Base-by-base conservation (phyloP, 768 basidiomycete genomes). In the Tulasnella sp. region DNA sequence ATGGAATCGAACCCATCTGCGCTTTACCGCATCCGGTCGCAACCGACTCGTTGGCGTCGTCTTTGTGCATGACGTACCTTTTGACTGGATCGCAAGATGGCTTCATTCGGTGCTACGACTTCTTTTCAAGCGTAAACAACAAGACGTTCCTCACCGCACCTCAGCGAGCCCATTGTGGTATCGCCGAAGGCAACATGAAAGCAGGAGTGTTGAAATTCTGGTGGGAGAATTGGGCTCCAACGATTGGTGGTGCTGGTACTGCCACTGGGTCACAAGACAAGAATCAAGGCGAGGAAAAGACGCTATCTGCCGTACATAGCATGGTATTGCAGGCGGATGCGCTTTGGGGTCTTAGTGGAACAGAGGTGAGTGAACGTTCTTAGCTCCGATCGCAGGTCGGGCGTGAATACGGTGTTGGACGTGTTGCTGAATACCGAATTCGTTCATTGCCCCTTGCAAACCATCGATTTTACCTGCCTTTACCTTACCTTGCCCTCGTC, bases 11-110 rank as follows among this genome's bases (percentile, higher is more conserved):
- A 86, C 96, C 96, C 24, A 91, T 97, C 81, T 95, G 94, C 82
- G 96, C 96, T 28, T 91, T 98, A 79, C 95, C 97, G 1, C 94
- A 97, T 82, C 96, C 96, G 5, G 91, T 91, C 5, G 92, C 96
- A 5, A 96, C 94, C 0, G 94, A 98, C 86, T 89, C 94, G n/a
- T 90, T 98, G 18, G 94, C 96, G 14, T 89, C 93, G 4, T 96
- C 96, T 0, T 86, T 90, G 40, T 97, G 96, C 86, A 91, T 97
- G 90, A 91, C 94, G 28, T 95, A 96, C 84, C 88, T 98, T 31
- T 86, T 97, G 44, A 97, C 97, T 20, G 96, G 96, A 48, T 95
- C 94, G 18, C 94, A 97, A 83, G 96, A 98, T 85, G 97, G 96
- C 12, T 96, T 95, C 83, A 93, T 98, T 69, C 91, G 96, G 50